phyloP scores from a whole-genome alignment of 2,329 filamentous ascomycete genomes.

The Penicillium sp. region DNA sequence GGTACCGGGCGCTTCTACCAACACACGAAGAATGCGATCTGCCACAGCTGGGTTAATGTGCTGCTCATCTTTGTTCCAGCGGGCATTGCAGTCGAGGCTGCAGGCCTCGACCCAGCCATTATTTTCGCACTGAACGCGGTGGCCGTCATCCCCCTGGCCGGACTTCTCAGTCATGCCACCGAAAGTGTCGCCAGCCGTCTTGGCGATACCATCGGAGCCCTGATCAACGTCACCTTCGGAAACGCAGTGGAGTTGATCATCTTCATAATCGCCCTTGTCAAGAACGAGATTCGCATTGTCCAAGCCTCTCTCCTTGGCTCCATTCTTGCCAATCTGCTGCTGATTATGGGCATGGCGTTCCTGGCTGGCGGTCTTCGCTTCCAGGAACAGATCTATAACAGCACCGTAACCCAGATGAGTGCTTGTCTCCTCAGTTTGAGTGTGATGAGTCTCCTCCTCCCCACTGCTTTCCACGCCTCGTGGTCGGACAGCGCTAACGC shows the following conservation, averaged over 20 bases:
- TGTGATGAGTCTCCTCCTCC: slow-evolving; percentile 81
- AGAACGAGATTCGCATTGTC: slow-evolving; percentile 84
- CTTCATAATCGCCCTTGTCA: slow-evolving; percentile 71
- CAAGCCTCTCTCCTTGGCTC: slow-evolving; percentile 87
- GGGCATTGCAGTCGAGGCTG: slow-evolving; percentile 40
- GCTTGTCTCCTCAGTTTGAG: slow-evolving; percentile 86
- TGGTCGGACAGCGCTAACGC: slow-evolving; percentile 63
- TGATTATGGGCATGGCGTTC: slow-evolving; percentile 91
- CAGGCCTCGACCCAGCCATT: slow-evolving; percentile 53
- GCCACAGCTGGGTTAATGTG: slow-evolving; percentile 44
- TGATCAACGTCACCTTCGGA: slow-evolving; percentile 74
- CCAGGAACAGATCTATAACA: slow-evolving; percentile 94
- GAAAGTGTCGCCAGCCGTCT: slow-evolving; percentile 69
- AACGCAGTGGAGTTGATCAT: slow-evolving; percentile 79
- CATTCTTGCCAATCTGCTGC: slow-evolving; percentile 79
- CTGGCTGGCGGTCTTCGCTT: slow-evolving; percentile 79
- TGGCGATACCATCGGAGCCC: slow-evolving; percentile 67
- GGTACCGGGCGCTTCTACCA: slow-evolving; percentile 31
- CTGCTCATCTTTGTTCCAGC: slow-evolving; percentile 43
- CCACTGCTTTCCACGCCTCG: slow-evolving; percentile 88
- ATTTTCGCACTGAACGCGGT: slow-evolving; percentile 72
- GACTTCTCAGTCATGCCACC: slow-evolving; percentile 67
- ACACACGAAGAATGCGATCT: slow-evolving; percentile 36
- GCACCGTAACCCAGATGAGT: slow-evolving; percentile 93
- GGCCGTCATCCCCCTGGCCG: slow-evolving; percentile 71